Conservation (phyloP, 2,329 filamentous ascomycete species). For the Aspergillus phoenicis region DNA sequence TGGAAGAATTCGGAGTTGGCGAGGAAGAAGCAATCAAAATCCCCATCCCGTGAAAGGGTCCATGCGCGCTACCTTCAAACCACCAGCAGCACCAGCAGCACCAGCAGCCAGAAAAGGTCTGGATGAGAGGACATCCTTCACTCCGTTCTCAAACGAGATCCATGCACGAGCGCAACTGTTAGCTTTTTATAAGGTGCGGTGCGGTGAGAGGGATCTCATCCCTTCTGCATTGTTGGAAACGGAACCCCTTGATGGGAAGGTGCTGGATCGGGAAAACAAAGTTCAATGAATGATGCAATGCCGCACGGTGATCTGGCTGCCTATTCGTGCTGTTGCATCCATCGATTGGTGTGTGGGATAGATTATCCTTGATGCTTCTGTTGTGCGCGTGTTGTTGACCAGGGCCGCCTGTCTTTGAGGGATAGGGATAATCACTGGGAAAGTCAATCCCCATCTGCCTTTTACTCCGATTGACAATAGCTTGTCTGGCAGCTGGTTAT, state of each 20-base stretch:
- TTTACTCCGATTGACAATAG: too few relatives aligned
- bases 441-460: not conserved
- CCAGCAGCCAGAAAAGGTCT: not conserved
- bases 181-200: too few relatives aligned
- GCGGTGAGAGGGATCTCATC: too few relatives aligned
- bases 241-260: too few relatives aligned
- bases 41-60: not conserved
- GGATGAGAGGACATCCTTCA: not conserved
- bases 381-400: too few relatives aligned
- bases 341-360: not conserved
- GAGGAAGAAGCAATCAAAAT: not conserved
- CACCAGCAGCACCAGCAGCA: not conserved
- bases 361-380: not conserved
- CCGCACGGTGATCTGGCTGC: not conserved
- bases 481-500: not conserved
- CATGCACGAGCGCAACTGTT: too few relatives aligned
- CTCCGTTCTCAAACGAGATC: too few relatives aligned
- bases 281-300: slow-evolving; percentile 2
- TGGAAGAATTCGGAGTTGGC: not conserved
- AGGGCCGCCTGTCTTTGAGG: not conserved
- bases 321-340: not conserved
- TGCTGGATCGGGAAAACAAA: not conserved
- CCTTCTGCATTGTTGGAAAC: too few relatives aligned
- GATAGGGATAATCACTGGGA: not conserved
- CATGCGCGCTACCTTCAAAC: not conserved